Percentiles rank a stretch among this genome's conserved stretches.
phyloP scores from a whole-genome alignment of 345 rosid genomes.

The Salix exigua region DNA sequence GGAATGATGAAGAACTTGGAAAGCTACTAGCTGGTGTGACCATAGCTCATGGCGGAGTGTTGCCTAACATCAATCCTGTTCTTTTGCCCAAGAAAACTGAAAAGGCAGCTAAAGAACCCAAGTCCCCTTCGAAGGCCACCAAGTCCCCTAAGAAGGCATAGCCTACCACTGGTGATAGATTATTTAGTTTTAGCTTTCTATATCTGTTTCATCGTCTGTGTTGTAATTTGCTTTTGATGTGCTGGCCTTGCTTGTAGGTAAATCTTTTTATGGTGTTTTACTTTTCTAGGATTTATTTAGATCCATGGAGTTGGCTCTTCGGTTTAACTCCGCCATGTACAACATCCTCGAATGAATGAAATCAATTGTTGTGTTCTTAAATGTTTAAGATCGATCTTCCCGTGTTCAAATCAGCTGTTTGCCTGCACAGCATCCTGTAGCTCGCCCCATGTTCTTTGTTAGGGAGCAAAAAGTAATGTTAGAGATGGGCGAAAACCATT shows the following conservation, averaged over 20 bases:
- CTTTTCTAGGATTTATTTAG: not conserved
- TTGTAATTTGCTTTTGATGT: not conserved
- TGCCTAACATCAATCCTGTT: slow-evolving; percentile 39
- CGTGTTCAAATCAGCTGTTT: too few relatives aligned
- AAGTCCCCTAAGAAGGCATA: slow-evolving; percentile 43
- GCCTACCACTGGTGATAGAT: not conserved
- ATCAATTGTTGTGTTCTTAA: not conserved
- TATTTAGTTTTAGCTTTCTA: not conserved
- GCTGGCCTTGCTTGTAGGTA: not conserved
- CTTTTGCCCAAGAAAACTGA: slow-evolving; percentile 41
- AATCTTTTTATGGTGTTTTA: not conserved
- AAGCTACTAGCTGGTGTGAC: slow-evolving; percentile 43
- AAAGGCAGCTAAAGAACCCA: slow-evolving; percentile 30
- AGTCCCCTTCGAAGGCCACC: slow-evolving; percentile 35
- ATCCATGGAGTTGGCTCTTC: too few relatives aligned
- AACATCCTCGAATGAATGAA: not conserved
- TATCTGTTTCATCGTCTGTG: not conserved
- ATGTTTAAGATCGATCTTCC: not conserved
- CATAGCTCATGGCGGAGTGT: slow-evolving; percentile 42
- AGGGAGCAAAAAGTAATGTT: too few relatives aligned
- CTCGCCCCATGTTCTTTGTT: too few relatives aligned
- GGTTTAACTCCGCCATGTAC: not conserved
- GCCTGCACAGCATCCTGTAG: too few relatives aligned
- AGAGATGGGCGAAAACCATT: too few relatives aligned
- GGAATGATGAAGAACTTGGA: slow-evolving; percentile 42